Evolutionary conservation across 2,329 filamentous ascomycete species (phyloP), one percentile per base, ranked within the genome.

Genomic region (Diaporthe longicolla): DNA sequence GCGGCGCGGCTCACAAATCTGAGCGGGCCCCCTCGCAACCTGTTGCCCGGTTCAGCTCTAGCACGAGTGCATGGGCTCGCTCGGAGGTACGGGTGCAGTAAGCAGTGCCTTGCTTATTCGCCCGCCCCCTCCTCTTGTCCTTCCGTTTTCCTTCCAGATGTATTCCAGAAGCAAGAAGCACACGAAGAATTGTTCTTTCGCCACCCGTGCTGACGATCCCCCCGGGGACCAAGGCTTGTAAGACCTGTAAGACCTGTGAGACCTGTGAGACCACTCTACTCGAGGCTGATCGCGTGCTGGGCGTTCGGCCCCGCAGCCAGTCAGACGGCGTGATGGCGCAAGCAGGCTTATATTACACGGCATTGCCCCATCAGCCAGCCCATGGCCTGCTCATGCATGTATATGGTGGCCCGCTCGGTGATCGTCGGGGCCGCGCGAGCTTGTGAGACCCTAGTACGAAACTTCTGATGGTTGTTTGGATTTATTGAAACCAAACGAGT

Each of bases 141-240:
- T 37, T n/a, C 19, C 32, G 24, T 19, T 4, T 1, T 7, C 26
- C 65, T 75, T 75, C 74, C 71, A 75, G 65, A 73, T 40, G 54
- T 0, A 13, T 75, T 75, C 73, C 71, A 75, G 74, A 75, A 75
- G 66, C 40, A 55, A 40, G 37, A 40, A 40, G 37, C 37, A 40
- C 37, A 13, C 24, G 17, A 17, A 32, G 71, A 63, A 71, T 45
- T 71, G 43, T 75, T 75, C 74, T 73, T 71, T 73, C 71, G 74
- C 74, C 74, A 75, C 74, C 70, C 40, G 59, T 68, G 66, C 74
- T 73, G 71, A 73, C 52, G 58, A 54, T 70, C 45, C 45, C 1
- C 50, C 43, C 43, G 24, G 68, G 26, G 11, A 57, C 52, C 43
- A 54, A 24, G 21, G 19, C 43, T 17, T 45, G 40, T 45, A 48